phyloP scores from a whole-genome alignment of 805 yeast species.

The Kodamaea kaohsiungensis region DNA sequence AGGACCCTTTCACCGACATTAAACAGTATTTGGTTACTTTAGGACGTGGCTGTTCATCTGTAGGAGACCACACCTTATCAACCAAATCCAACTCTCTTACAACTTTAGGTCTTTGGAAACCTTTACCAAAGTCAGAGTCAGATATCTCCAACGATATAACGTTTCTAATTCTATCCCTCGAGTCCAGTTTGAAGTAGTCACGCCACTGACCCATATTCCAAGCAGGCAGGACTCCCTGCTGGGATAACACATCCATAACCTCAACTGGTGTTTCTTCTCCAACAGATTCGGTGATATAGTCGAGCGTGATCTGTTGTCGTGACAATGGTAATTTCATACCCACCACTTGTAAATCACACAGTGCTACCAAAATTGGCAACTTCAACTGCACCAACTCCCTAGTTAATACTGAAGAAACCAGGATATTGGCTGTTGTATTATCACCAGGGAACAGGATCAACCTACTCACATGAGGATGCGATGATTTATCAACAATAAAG shows the following conservation, averaged over 20 bases:
- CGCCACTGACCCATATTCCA: conserved; percentile 79
- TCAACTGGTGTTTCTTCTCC: conserved; percentile 69
- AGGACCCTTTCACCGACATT: conserved; percentile 80
- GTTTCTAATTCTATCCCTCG: conserved; percentile 68
- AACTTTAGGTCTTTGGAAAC: conserved; percentile 61
- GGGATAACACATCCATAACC: conserved; percentile 89
- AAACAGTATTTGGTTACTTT: conserved; percentile 75
- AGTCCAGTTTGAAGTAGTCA: conserved; percentile 57
- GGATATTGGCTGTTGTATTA: conserved; percentile 16
- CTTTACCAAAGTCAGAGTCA: conserved; percentile 47
- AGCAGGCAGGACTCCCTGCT: conserved; percentile 57
- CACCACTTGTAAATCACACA: conserved; percentile 25
- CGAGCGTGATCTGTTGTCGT: conserved; percentile 47
- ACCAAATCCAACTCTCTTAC: conserved; percentile 72
- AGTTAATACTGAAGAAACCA: conserved; percentile 23
- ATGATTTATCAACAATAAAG: conserved; percentile 45
- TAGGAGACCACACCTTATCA: conserved; percentile 57
- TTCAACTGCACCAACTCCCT: conserved; percentile 17
- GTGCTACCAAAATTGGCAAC: conserved; percentile 48
- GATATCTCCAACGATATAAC: conserved; percentile 83
- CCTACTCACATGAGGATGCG: conserved; percentile 51
- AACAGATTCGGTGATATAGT: conserved; percentile 54
- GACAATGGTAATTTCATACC: conserved; percentile 56
- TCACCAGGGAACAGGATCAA: conserved; percentile 27
- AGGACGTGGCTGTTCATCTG: conserved; percentile 42